A percentile compares a stretch with the other conserved stretches of the same genome.
Evolutionary conservation across 192 early-diverging fungal species (phyloP).

Genomic region (Coemansia sp.): DNA sequence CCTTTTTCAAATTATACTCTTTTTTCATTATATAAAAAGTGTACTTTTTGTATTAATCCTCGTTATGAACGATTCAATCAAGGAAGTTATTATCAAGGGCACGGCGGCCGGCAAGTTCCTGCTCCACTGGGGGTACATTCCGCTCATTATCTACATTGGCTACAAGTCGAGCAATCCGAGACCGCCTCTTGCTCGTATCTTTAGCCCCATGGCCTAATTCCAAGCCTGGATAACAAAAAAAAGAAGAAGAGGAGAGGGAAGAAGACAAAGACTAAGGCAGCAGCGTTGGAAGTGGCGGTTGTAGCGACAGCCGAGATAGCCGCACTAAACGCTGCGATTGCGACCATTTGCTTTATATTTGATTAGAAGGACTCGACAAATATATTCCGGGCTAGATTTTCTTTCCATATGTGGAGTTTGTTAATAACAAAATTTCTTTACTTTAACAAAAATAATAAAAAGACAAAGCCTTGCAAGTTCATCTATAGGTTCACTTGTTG

Average conservation of each 20-base stretch:
- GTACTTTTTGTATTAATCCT: slow-evolving; percentile 9
- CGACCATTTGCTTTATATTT: too few relatives aligned
- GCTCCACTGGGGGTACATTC: slow-evolving; percentile 51
- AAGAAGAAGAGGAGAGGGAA: background rate
- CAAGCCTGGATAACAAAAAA: background rate
- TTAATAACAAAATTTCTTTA: background rate
- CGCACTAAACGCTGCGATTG: too few relatives aligned
- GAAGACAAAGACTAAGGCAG: background rate
- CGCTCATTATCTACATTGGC: slow-evolving; percentile 47
- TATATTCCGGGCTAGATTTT: too few relatives aligned
- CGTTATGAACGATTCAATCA: slow-evolving; percentile 47
- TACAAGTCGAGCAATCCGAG: slow-evolving; percentile 45
- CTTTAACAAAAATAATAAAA: background rate
- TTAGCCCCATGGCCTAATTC: slow-evolving; percentile 48
- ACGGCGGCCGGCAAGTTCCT: slow-evolving; percentile 41
- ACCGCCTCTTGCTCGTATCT: slow-evolving; percentile 49
- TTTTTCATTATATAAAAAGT: background rate
- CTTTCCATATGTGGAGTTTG: background rate
- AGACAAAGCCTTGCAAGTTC: background rate
- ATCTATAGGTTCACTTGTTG: background rate
- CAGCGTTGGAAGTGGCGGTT: too few relatives aligned
- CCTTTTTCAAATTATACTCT: background rate
- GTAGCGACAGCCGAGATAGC: too few relatives aligned
- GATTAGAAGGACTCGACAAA: too few relatives aligned
- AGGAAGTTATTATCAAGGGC: slow-evolving; percentile 40